These are phyloP conservation scores for Scheffersomyces lignicola DNA, from an alignment of 1,139 yeast species.

Conservation along the genomic window DNA sequence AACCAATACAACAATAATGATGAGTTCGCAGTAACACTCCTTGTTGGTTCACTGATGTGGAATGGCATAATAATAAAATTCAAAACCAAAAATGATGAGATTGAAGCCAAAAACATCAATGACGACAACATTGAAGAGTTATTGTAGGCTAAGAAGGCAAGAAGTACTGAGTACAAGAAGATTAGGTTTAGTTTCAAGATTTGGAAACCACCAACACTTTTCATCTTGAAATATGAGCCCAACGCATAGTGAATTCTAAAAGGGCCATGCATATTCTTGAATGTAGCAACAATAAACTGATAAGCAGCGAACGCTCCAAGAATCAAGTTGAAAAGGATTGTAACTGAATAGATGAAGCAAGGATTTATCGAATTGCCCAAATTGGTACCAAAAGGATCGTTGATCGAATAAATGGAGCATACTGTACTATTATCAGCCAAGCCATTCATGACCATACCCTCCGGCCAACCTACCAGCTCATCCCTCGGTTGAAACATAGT, in stretches of 20 bases:
- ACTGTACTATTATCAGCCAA: too few species aligned
- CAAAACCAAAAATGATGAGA: constrained; percentile 12
- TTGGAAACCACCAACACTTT: constrained; percentile 30
- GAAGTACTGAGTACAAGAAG: constrained; percentile 21
- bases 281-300: constrained; percentile 20
- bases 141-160: constrained; percentile 16
- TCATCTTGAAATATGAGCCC: constrained; percentile 25
- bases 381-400: neutral
- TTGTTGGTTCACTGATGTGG: constrained; percentile 34
- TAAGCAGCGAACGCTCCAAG: constrained; percentile 14
- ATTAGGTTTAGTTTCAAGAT: constrained; percentile 23
- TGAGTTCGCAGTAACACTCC: constrained; percentile 26
- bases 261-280: constrained; percentile 26
- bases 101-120: constrained; percentile 10
- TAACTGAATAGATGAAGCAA: constrained; percentile 27
- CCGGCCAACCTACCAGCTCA: too few species aligned
- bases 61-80: constrained; percentile 26
- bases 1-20: constrained; percentile 35
- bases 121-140: constrained; percentile 11
- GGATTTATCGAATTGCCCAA: constrained; percentile 31
- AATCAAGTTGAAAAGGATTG: constrained; percentile 11
- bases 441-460: too few species aligned
- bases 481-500: neutral
- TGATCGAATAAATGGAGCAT: neutral
- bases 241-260: constrained; percentile 28